These are phyloP conservation scores for Dysphania ambrosioides DNA, from an alignment of 148 eudicot species.

Conservation along the genomic window DNA sequence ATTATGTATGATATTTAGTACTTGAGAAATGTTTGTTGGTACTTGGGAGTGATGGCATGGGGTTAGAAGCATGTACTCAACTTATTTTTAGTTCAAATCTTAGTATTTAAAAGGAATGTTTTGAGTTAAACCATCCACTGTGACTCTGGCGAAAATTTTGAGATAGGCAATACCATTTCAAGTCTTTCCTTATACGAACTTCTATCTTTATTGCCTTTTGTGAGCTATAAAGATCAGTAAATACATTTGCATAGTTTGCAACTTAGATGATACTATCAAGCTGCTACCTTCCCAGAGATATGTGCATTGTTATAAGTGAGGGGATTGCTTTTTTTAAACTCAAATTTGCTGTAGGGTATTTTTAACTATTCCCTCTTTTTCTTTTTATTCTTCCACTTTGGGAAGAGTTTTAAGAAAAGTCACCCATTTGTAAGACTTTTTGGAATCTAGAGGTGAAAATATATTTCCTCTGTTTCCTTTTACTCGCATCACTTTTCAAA, in stretches of 20 bases:
- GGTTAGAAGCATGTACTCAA: background rate
- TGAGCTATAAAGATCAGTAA: background rate
- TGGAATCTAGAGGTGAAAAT: too few relatives aligned
- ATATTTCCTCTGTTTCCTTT: too few relatives aligned
- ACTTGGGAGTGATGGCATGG: constrained; percentile 1
- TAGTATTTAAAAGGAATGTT: background rate
- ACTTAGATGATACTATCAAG: background rate
- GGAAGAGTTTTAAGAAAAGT: too few relatives aligned
- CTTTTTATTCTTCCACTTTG: too few relatives aligned
- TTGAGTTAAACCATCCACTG: background rate
- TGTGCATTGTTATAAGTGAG: background rate
- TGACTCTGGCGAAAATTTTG: background rate
- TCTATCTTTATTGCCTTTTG: background rate
- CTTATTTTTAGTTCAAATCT: too few relatives aligned
- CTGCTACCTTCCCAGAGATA: background rate
- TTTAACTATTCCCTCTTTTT: too few relatives aligned
- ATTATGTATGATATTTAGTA: background rate
- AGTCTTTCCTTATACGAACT: background rate
- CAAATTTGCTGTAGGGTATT: too few relatives aligned
- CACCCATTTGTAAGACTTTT: too few relatives aligned
- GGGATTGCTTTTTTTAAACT: too few relatives aligned
- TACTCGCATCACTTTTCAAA: too few relatives aligned
- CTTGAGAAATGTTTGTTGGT: background rate
- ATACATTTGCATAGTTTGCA: too few relatives aligned
- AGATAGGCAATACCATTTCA: background rate